Conservation (phyloP, 495 filamentous ascomycete species). For the Xylaria nigripes region DNA sequence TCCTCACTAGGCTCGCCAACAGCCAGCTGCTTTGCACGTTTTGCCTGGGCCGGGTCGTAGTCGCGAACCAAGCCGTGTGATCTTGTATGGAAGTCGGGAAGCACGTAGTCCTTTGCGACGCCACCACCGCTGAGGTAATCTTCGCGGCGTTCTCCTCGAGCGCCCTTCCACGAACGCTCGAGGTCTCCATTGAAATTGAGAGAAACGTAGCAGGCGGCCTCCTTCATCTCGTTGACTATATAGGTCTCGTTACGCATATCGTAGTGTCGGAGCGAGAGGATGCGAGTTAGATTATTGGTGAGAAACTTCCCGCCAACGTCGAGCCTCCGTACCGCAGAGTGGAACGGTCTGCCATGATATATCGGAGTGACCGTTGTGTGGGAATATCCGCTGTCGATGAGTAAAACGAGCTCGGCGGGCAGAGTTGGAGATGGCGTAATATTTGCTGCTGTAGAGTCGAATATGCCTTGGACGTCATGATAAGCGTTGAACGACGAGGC, state of each 20-base stretch:
- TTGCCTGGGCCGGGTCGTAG: conserved; percentile 54
- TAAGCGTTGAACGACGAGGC: conserved; percentile 76
- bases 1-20: conserved; percentile 64
- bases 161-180: conserved; percentile 78
- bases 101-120: conserved; percentile 85
- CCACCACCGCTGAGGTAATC: conserved; percentile 47
- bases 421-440: conserved; percentile 12
- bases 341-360: conserved; percentile 69
- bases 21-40: conserved; percentile 50
- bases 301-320: conserved; percentile 88
- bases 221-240: conserved; percentile 93
- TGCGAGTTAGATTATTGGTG: conserved; percentile 88
- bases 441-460: conserved; percentile 33
- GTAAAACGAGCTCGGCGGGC: conserved; percentile 73
- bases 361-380: conserved; percentile 89
- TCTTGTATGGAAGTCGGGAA: conserved; percentile 79
- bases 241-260: conserved; percentile 90
- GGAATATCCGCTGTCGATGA: conserved; percentile 89
- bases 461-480: conserved; percentile 63
- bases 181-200: conserved; percentile 71
- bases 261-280: conserved; percentile 83
- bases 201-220: conserved; percentile 77
- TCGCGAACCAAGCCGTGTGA: conserved; percentile 66
- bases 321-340: conserved; percentile 74
- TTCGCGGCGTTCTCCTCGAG: conserved; percentile 43